These are phyloP conservation scores for Neltuma alba DNA, from an alignment of 306 rosid genomes.

Conservation along the genomic window DNA sequence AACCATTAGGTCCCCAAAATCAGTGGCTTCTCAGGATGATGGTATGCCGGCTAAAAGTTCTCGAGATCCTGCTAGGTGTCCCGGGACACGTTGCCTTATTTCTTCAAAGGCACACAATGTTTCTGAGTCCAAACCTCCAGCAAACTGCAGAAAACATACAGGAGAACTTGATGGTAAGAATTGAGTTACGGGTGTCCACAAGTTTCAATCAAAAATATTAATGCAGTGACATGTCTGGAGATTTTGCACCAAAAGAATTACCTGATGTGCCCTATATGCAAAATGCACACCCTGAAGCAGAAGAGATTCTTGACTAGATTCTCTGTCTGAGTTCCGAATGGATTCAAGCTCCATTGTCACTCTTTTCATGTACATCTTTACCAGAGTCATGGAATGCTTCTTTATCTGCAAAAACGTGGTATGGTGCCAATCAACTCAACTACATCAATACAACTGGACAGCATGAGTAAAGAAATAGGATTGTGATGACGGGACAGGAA, in stretches of 20 bases:
- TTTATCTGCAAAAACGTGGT: conserved; percentile 63
- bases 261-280: conserved; percentile 93
- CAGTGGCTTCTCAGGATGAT: conserved; percentile 51
- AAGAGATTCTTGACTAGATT: conserved; percentile 87
- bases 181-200: neutral
- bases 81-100: conserved; percentile 71
- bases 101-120: conserved; percentile 83
- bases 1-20: conserved; percentile 28
- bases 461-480: neutral
- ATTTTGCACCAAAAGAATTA: conserved; percentile 32
- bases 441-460: conserved; percentile 14
- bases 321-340: conserved; percentile 67
- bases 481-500: neutral
- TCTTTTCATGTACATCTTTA: conserved; percentile 84
- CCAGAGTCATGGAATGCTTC: conserved; percentile 77
- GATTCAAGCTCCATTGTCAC: conserved; percentile 79
- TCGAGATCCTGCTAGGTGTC: conserved; percentile 57
- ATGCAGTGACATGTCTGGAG: neutral
- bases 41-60: conserved; percentile 65
- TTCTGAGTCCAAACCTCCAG: conserved; percentile 93
- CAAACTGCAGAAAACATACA: conserved; percentile 61
- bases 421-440: conserved; percentile 21
- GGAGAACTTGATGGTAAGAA: conserved; percentile 11
- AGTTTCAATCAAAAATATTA: neutral
- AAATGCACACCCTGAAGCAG: conserved; percentile 85